Conservation (phyloP, 805 yeast genomes). For the Wickerhamia fluorescens region DNA sequence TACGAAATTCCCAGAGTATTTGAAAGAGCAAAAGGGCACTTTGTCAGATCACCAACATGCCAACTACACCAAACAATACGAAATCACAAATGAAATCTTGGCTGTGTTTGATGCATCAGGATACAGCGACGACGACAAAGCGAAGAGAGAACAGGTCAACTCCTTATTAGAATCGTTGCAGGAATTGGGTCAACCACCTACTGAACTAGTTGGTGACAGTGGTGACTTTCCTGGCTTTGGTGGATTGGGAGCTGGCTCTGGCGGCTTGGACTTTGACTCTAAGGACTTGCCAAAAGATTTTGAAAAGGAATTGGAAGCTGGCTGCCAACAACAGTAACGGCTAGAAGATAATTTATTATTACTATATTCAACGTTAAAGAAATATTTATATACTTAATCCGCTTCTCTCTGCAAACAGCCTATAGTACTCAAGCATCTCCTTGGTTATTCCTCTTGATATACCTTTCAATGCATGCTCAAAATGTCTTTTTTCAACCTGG, state of each 20-base stretch:
- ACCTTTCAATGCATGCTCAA: conserved; percentile 59
- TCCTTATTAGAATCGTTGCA: conserved; percentile 60
- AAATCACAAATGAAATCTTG: conserved; percentile 54
- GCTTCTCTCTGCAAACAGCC: conserved; percentile 40
- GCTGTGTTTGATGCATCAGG: conserved; percentile 56
- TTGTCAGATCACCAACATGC: conserved; percentile 40
- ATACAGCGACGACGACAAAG: conserved; percentile 47
- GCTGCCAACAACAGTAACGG: conserved; percentile 42
- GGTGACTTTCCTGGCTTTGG: conserved; percentile 41
- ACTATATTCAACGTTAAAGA: no score
- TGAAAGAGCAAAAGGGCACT: conserved; percentile 43
- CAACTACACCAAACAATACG: conserved; percentile 56
- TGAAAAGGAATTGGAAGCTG: conserved; percentile 48
- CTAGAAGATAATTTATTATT: no score
- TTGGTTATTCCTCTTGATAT: conserved; percentile 74
- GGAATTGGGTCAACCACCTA: conserved; percentile 74
- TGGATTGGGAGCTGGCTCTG: conserved; percentile 27
- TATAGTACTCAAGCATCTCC: conserved; percentile 77
- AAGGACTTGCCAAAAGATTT: conserved; percentile 50
- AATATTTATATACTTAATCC: conserved; percentile 16
- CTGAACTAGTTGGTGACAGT: conserved; percentile 59
- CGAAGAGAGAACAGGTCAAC: conserved; percentile 45
- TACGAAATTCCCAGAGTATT: conserved; percentile 65
- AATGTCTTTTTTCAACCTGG: conserved; percentile 57
- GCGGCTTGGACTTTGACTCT: conserved; percentile 40